Conservation (phyloP, 768 basidiomycete genomes). For the Cystofilobasidium macerans region DNA sequence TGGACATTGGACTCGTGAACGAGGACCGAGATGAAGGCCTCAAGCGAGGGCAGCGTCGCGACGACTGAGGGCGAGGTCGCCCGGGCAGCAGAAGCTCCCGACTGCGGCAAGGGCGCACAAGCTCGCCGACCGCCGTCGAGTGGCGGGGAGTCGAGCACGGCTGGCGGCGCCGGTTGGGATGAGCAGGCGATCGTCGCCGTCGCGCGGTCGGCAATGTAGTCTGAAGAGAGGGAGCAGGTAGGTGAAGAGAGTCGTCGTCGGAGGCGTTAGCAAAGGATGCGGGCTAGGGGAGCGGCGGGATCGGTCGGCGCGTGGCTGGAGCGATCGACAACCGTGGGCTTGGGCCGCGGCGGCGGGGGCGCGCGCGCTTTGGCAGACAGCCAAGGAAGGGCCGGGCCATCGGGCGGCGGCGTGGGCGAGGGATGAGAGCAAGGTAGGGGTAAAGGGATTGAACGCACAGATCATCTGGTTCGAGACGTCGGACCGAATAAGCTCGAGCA, state of each 20-base stretch:
- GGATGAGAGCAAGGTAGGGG: neutral
- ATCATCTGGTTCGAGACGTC: slow-evolving; percentile 78
- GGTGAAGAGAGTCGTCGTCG: neutral
- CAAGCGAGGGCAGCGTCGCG: slow-evolving; percentile 58
- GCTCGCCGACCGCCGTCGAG: slow-evolving; percentile 39
- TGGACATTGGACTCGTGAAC: slow-evolving; percentile 65
- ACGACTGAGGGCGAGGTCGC: neutral
- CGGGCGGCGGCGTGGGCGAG: no score
- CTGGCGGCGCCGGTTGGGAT: slow-evolving; percentile 39
- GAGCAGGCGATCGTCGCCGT: slow-evolving; percentile 61
- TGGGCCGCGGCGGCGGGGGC: no score
- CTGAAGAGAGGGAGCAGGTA: slow-evolving; percentile 28
- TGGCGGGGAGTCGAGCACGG: neutral
- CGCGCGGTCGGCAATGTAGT: slow-evolving; percentile 66
- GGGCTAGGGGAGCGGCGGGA: neutral
- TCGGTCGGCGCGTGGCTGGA: no score
- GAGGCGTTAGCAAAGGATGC: neutral
- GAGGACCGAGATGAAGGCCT: slow-evolving; percentile 72
- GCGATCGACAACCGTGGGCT: no score
- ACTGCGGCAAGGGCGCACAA: slow-evolving; percentile 40
- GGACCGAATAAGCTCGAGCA: slow-evolving; percentile 65
- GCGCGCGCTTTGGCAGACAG: no score
- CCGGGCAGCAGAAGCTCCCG: slow-evolving; percentile 22
- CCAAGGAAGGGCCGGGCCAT: no score
- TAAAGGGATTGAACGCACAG: slow-evolving; percentile 35